A percentile compares a stretch with the other conserved stretches of the same genome.
Conservation (phyloP, 495 filamentous ascomycete genomes). For the Lepidopterella palustris region DNA sequence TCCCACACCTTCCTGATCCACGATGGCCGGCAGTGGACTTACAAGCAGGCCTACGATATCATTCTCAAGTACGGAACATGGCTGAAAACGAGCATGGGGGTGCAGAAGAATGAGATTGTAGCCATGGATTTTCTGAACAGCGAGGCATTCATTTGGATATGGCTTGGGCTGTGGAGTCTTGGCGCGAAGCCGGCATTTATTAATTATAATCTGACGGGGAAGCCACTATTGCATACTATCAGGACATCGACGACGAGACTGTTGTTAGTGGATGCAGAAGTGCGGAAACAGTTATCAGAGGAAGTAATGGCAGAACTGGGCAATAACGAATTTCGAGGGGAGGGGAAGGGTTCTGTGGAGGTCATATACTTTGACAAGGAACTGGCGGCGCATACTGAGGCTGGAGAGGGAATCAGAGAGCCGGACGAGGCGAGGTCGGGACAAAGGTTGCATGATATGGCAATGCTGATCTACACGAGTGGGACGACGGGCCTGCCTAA, state of each 20-base stretch:
- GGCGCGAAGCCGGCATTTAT: conserved; percentile 88
- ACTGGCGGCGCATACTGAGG: conserved; percentile 25
- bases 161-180: conserved; percentile 80
- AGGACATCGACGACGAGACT: conserved; percentile 62
- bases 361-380: conserved; percentile 64
- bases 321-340: conserved; percentile 34
- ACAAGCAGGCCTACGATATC: conserved; percentile 69
- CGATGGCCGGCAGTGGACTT: conserved; percentile 70
- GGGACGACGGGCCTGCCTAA: conserved; percentile 67
- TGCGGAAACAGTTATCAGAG: conserved; percentile 46
- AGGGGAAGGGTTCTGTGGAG: conserved; percentile 47
- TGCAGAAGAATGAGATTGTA: conserved; percentile 74
- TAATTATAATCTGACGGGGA: conserved; percentile 81
- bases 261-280: conserved; percentile 66
- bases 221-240: conserved; percentile 74
- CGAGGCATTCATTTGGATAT: conserved; percentile 73
- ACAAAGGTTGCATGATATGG: conserved; percentile 29
- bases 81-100: conserved; percentile 63
- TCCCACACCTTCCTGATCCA: conserved; percentile 64
- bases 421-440: conserved; percentile 16
- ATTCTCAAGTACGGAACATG: conserved; percentile 74
- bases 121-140: conserved; percentile 87
- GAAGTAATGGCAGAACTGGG: conserved; percentile 39
- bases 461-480: conserved; percentile 35
- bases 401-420: conserved; percentile 14